Base-by-base conservation (phyloP, 169 alveolate genomes). In the Eimeria sp. region DNA sequence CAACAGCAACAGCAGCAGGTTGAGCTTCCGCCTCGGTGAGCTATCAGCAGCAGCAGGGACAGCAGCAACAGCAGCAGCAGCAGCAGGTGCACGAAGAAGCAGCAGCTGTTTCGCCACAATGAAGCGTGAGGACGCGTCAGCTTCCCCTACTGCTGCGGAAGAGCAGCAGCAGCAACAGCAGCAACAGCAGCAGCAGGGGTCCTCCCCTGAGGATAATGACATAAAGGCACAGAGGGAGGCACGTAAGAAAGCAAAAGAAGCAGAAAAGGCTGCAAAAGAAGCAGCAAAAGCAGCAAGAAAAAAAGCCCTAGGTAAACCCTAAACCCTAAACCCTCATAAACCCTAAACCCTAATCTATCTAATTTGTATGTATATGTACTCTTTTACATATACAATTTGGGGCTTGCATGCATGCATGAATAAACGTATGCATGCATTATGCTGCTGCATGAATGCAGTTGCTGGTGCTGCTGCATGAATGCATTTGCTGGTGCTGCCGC, bases 181-280 rank as follows among this genome's bases (percentile, higher is more conserved):
- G 40, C 40, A 34, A 2, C 40, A 34, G 40, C 40, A 34, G 40
- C 40, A 34, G 40, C 40, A 34, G 40, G 40, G 25, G 87, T 34
- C 25, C 25, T 75, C 87, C 25, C 87, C 87, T 11, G 57, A 30
- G 87, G 87, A 75, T 49, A 49, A 75, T 16, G 25, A 40, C 2
- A 30, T 82, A 25, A 82, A 47, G 34, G 90, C 65, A 11, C 73
- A 82, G 4, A 22, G 72, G 34, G 72, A 82, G 43, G 90, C 65
- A 9, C 90, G 65, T 13, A 92, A 78, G 95, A 92, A 92, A 75
- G 92, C 89, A 25, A 92, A 92, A 65, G 84, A 92, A 75, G 91
- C 78, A 27, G 95, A 92, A 34, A 34, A 34, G 2, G 40, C 40
- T 1, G 40, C 40, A 34, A 34, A 34, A 34, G 40, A 34, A 34